Evolutionary conservation across 106 monocot genomes (phyloP), one percentile per base, ranked within the genome.

Genomic region (Dioscorea alata): DNA sequence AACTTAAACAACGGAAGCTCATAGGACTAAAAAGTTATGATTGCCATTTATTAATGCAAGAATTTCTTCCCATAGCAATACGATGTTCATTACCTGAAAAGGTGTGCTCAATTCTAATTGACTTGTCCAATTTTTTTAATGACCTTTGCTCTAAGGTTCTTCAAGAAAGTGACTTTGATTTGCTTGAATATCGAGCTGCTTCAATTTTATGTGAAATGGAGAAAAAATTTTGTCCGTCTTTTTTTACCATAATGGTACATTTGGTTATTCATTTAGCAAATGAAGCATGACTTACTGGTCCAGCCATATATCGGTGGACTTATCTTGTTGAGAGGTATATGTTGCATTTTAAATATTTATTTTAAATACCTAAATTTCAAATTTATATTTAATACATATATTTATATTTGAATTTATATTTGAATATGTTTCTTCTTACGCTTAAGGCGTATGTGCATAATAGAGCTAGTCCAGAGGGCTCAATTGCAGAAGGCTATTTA

Each of bases 301-400:
- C 66, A n/a, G 66, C 66, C 7, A 33, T 42, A 24, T 74, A 66
- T 60, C 54, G 58, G 24, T 66, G 74, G 57, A 74, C 66, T 66
- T 28, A 28, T 28, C 28, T 28, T 28, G 28, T 28, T 28, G 28
- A 28, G 28, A 28, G 28, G 28, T 28, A 28, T 28, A 28, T 28
- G 28, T 28, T 28, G 28, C 28, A 28, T 1, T 28, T 3, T 28
- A 28, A 28, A 28, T 28, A 28, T 28, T 28, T 28, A 28, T 28
- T 28, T 28, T 28, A 28, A 28, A 28, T 28, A 28, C 28, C 28
- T 28, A 28, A 28, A 28, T 28, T 28, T 28, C 28, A 28, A 28
- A 1, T 28, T 28, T 28, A 28, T 28, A 3, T 28, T 28, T 28
- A 28, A 28, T 28, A 28, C 3, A 28, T 1, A 28, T 28, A 28